Evolutionary conservation across 2,329 filamentous ascomycete genomes (phyloP), one percentile per base, ranked within the genome.

Genomic region (Daldinia eschscholtzii): DNA sequence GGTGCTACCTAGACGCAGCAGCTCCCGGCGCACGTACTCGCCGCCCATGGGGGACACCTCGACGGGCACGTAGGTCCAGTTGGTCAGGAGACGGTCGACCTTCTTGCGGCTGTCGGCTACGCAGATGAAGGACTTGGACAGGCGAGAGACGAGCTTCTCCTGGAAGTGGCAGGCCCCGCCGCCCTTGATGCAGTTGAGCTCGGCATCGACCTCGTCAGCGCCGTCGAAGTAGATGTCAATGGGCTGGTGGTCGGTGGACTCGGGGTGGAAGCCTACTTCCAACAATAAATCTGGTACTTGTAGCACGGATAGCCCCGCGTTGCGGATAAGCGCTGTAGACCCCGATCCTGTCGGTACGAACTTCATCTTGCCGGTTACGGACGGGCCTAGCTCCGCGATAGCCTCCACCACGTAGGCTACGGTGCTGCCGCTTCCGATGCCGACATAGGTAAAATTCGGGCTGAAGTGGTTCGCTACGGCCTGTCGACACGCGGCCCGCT

Each of bases 111-210:
- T 97, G 81, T 99, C 96, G 64, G 93, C 93, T 65, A 97, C 93
- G 75, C 93, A 95, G 70, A 98, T 86, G 77, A 98, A 97, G 78
- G 93, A 92, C 81, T 89, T 92, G 3, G 93, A 91, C 57, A 92
- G 88, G 67, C 93, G 89, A 4, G 94, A 94, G 4, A 99, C 94
- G 39, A 99, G 86, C 84, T 99, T 99, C 83, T 99, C 96, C 81
- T 98, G 96, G 83, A 97, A 97, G 64, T 98, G 83, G 81, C 96
- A 99, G n/a, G 94, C 96, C 65, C 96, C 96, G 57, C 96, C 96
- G 61, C 96, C 96, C 84, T 98, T 98, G 84, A 99, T 98, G 78
- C 95, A 93, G 81, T 98, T 99, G 67, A 99, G 83, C 59, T 97
- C 92, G 53, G 93, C 90, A 79, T 99, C 96, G 35, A 99, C 94